Evolutionary conservation across 306 rosid genomes (phyloP).

Genomic region (Cicer arietinum): DNA sequence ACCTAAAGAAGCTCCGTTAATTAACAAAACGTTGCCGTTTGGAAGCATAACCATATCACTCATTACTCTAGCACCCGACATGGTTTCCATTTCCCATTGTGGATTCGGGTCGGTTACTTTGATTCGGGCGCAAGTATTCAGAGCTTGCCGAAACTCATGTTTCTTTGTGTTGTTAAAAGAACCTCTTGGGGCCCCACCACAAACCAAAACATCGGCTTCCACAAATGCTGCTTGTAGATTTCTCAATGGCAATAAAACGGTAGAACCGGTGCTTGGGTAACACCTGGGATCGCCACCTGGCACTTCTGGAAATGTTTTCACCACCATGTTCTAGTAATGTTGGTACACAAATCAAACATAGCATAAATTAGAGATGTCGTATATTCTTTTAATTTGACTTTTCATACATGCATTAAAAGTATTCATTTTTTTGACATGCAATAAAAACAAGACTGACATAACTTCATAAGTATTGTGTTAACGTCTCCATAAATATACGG

Average conservation of each 20-base stretch:
- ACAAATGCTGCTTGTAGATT: slow-evolving; percentile 24
- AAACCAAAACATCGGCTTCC: slow-evolving; percentile 69
- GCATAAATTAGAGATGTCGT: background rate
- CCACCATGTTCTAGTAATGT: slow-evolving; percentile 8
- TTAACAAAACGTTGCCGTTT: slow-evolving; percentile 63
- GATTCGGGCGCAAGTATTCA: slow-evolving; percentile 63
- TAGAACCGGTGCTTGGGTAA: slow-evolving; percentile 80
- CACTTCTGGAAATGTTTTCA: slow-evolving; percentile 55
- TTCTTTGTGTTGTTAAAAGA: background rate
- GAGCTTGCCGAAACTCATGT: slow-evolving; percentile 37
- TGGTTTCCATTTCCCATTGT: slow-evolving; percentile 62
- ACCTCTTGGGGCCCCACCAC: slow-evolving; percentile 78
- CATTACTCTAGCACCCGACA: slow-evolving; percentile 68
- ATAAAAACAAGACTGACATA: no score
- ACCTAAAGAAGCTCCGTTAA: slow-evolving; percentile 60
- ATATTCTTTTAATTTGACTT: background rate
- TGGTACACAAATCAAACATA: background rate
- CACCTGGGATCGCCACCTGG: slow-evolving; percentile 72
- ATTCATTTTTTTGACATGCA: no score
- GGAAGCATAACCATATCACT: slow-evolving; percentile 70
- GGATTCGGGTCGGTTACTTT: slow-evolving; percentile 65
- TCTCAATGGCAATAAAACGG: slow-evolving; percentile 65
- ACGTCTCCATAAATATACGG: no score
- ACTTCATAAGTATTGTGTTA: no score
- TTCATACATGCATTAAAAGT: background rate